Evolutionary conservation across 2,329 filamentous ascomycete species (phyloP), one percentile per base, ranked within the genome.

Genomic region (Ophioceras dolichostomum): DNA sequence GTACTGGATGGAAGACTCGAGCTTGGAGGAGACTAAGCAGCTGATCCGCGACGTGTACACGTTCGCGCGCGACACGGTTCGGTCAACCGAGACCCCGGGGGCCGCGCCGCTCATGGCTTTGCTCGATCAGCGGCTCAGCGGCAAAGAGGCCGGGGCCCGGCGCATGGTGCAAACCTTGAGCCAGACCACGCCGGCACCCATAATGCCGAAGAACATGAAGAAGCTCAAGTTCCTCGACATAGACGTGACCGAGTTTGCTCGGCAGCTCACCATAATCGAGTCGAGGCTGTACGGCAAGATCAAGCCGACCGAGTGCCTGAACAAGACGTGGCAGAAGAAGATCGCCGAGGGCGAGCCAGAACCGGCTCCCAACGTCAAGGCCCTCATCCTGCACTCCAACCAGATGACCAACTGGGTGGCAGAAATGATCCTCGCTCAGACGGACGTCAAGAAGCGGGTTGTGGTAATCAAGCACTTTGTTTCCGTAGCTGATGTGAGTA

Each of bases 281-380:
- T 94, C 88, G 3, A 82, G 82, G 43, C 70, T 96, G 1, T 98
- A 96, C 52, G 85, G 83, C 48, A 95, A 94, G 63, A 94, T 98
- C 58, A 89, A 89, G 58, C 83, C 89, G 0, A 91, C 86, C 0
- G 91, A 98, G 58, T 96, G 89, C 56, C 65, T 98, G 43, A 95
- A 94, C 62, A 98, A 98, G 68, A 95, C 88, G 5, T 98, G 91
- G 91, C 87, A 94, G 60, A 96, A 93, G 72, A 95, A 95, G 65
- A 69, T 93, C 41, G 73, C 65, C 8, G 82, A 88, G 24, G 80
- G 81, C 42, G 83, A 88, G 44, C 73, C 81, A 5, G 87, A 94
- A 50, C 84, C 88, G 24, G 88, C 91, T 9, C 76, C 86, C 1
- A 96, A 98, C 49, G 86, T 98, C 48, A 95, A 96, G 61, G 84